phyloP scores from a whole-genome alignment of 306 rosid species.

The Leucaena leucocephala region DNA sequence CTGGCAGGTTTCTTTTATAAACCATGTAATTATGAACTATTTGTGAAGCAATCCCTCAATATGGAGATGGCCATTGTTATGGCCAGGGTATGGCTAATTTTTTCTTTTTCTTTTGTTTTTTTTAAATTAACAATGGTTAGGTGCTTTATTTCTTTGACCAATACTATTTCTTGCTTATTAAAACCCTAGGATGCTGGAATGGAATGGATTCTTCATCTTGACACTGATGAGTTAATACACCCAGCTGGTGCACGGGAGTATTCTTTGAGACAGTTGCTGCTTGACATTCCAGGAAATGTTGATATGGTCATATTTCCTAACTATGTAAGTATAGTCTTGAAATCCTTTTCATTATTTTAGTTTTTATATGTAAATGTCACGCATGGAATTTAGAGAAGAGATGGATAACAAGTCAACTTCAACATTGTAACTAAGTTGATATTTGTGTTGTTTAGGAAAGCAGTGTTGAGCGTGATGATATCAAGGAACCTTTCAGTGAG shows the following conservation, averaged over 20 bases:
- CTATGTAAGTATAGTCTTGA: constrained; percentile 67
- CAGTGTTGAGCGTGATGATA: constrained; percentile 87
- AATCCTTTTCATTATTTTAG: not conserved
- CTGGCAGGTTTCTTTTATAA: constrained; percentile 92
- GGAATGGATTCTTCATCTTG: constrained; percentile 98
- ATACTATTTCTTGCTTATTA: constrained; percentile 26
- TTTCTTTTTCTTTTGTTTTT: not conserved
- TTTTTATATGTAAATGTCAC: constrained; percentile 20
- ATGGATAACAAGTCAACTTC: constrained; percentile 23
- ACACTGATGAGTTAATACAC: constrained; percentile 90
- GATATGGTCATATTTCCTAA: constrained; percentile 96
- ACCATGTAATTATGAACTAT: constrained; percentile 96
- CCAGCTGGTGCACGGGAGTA: constrained; percentile 91
- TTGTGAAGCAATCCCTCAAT: constrained; percentile 98
- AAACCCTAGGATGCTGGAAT: constrained; percentile 78
- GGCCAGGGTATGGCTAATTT: constrained; percentile 80
- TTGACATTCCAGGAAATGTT: constrained; percentile 84
- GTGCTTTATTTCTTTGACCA: constrained; percentile 17
- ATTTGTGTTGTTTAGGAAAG: constrained; percentile 66
- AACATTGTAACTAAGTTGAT: constrained; percentile 30
- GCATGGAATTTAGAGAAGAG: constrained; percentile 22
- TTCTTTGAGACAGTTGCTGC: constrained; percentile 89
- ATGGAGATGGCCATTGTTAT: constrained; percentile 98
- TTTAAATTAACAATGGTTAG: not conserved
- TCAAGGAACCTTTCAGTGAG: constrained; percentile 96